Percentiles rank a stretch among this genome's conserved stretches.
Evolutionary conservation across 441 rosid species (phyloP).

Genomic region (Eruca vesicaria): DNA sequence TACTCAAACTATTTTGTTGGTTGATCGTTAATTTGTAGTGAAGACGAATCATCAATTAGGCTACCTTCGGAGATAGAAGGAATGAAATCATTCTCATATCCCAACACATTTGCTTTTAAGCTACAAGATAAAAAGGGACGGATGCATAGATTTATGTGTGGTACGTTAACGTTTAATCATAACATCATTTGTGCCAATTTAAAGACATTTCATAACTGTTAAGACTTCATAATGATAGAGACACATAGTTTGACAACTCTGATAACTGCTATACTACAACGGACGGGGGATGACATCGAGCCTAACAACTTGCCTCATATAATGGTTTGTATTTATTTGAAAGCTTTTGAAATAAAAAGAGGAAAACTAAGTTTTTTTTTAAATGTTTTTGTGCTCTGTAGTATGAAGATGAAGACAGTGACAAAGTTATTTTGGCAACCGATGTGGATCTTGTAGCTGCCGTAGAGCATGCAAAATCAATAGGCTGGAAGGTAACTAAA

Average conservation of each 20-base stretch:
- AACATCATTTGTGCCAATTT: not conserved
- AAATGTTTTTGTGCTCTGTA: constrained; percentile 29
- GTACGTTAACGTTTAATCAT: constrained; percentile 11
- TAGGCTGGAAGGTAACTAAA: constrained; percentile 74
- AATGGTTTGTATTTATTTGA: constrained; percentile 45
- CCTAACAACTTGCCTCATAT: constrained; percentile 79
- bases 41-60: constrained; percentile 70
- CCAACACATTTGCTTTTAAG: constrained; percentile 72
- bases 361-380: not conserved
- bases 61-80: constrained; percentile 72
- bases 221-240: constrained; percentile 41
- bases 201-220: constrained; percentile 3
- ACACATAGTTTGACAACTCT: constrained; percentile 70
- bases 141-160: constrained; percentile 90
- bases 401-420: constrained; percentile 96
- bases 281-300: constrained; percentile 85
- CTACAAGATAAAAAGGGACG: constrained; percentile 81
- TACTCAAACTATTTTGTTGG: not conserved
- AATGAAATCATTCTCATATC: constrained; percentile 53
- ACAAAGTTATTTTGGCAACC: constrained; percentile 81
- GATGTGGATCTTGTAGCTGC: constrained; percentile 81
- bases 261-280: constrained; percentile 77
- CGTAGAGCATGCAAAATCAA: constrained; percentile 79
- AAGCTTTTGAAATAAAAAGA: not conserved
- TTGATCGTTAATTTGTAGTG: constrained; percentile 51